Evolutionary conservation across 345 rosid species (phyloP).

Genomic region (Melastoma malabathricum): DNA sequence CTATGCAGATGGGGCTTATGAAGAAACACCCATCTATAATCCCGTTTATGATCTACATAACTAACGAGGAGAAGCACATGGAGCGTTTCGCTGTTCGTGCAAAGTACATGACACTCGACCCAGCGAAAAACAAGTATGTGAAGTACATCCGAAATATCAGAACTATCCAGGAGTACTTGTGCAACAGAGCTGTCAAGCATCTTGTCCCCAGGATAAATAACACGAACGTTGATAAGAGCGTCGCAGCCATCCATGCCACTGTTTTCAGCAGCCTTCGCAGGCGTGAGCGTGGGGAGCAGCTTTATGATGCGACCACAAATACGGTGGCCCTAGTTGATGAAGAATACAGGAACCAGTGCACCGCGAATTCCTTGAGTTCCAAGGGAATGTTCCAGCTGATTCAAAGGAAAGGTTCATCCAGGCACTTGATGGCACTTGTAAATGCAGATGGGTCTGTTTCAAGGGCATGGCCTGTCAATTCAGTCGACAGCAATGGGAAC

Average conservation of each 20-base stretch:
- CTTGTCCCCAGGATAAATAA: constrained; percentile 93
- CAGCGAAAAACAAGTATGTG: constrained; percentile 89
- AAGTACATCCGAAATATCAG: constrained; percentile 89
- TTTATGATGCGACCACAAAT: constrained; percentile 66
- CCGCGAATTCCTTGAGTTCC: constrained; percentile 83
- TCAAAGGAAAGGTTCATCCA: constrained; percentile 84
- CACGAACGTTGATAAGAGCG: constrained; percentile 93
- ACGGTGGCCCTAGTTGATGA: constrained; percentile 70
- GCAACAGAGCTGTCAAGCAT: constrained; percentile 95
- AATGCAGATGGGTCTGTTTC: constrained; percentile 91
- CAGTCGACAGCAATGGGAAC: constrained; percentile 42
- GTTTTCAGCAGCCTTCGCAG: constrained; percentile 93
- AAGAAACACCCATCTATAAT: constrained; percentile 95
- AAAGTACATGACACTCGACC: constrained; percentile 97
- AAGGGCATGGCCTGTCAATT: constrained; percentile 84
- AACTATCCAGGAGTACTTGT: constrained; percentile 87
- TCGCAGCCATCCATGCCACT: constrained; percentile 94
- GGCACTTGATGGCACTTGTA: constrained; percentile 96
- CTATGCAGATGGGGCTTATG: constrained; percentile 92
- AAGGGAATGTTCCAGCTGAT: constrained; percentile 98
- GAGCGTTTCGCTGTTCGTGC: constrained; percentile 99
- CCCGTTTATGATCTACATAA: constrained; percentile 92
- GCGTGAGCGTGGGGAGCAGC: constrained; percentile 74
- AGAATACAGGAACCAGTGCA: constrained; percentile 88
- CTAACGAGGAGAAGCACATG: constrained; percentile 94